A percentile compares a stretch with the other conserved stretches of the same genome.
Conservation (phyloP, 306 rosid species). For the Lathyrus aphaca region DNA sequence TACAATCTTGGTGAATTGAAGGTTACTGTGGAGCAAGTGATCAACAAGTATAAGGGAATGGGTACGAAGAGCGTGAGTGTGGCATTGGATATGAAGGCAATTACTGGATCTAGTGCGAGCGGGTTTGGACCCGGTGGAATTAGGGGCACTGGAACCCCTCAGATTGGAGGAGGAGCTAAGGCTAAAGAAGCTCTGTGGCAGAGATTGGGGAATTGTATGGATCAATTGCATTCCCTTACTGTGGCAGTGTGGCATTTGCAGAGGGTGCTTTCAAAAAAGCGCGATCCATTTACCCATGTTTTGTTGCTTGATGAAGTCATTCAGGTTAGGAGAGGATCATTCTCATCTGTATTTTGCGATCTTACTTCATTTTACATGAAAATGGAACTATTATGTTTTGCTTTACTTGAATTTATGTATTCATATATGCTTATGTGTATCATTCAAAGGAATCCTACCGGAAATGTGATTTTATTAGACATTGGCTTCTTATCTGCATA, state of each 20-base stretch:
- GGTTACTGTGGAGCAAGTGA: conserved; percentile 71
- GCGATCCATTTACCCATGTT: conserved; percentile 91
- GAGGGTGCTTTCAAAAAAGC: conserved; percentile 91
- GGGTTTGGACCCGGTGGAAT: conserved; percentile 94
- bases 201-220: conserved; percentile 87
- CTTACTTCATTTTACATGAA: background rate
- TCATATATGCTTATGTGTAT: conserved; percentile 10
- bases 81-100: conserved; percentile 95
- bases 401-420: conserved; percentile 26
- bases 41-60: conserved; percentile 71
- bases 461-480: background rate
- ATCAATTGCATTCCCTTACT: conserved; percentile 80
- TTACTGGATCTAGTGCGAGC: conserved; percentile 66
- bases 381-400: background rate
- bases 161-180: conserved; percentile 90
- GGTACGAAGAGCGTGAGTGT: conserved; percentile 71
- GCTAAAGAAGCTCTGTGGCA: conserved; percentile 93
- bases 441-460: background rate
- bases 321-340: conserved; percentile 51
- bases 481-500: background rate
- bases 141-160: conserved; percentile 86
- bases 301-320: conserved; percentile 94
- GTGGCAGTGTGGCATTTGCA: conserved; percentile 95
- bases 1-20: conserved; percentile 89
- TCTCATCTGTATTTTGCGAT: conserved; percentile 6